phyloP scores from a whole-genome alignment of 306 rosid species.

The Quercus mongolica region DNA sequence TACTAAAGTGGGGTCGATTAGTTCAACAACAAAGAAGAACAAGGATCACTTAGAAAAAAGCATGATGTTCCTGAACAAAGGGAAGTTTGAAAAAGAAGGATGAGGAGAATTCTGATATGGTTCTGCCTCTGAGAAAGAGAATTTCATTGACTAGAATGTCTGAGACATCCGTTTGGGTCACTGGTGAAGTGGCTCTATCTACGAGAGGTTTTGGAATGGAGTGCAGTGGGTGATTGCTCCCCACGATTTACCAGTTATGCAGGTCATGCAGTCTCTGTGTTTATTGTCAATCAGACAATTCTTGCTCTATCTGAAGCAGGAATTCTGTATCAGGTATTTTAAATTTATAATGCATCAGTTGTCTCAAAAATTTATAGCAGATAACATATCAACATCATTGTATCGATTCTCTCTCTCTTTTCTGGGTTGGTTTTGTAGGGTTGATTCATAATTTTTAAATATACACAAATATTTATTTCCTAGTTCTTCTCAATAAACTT shows the following conservation, averaged over 20 bases:
- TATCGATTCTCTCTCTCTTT: no score
- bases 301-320: conserved; percentile 86
- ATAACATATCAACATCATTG: neutral
- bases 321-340: conserved; percentile 62
- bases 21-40: conserved; percentile 4
- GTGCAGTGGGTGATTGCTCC: conserved; percentile 91
- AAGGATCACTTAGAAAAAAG: conserved; percentile 16
- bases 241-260: conserved; percentile 73
- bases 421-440: neutral
- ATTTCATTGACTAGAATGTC: conserved; percentile 76
- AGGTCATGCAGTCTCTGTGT: conserved; percentile 61
- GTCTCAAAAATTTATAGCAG: neutral
- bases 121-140: conserved; percentile 64
- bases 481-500: neutral
- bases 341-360: conserved; percentile 2
- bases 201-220: conserved; percentile 97
- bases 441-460: neutral
- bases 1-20: conserved; percentile 36
- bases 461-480: neutral
- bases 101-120: conserved; percentile 19
- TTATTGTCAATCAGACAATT: conserved; percentile 57
- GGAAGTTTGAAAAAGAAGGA: conserved; percentile 19
- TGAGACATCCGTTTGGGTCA: conserved; percentile 77
- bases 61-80: conserved; percentile 25
- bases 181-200: conserved; percentile 87